Evolutionary conservation across 208 protist species (phyloP), one percentile per base, ranked within the genome.

Genomic region (Histomonas meleagridis): DNA sequence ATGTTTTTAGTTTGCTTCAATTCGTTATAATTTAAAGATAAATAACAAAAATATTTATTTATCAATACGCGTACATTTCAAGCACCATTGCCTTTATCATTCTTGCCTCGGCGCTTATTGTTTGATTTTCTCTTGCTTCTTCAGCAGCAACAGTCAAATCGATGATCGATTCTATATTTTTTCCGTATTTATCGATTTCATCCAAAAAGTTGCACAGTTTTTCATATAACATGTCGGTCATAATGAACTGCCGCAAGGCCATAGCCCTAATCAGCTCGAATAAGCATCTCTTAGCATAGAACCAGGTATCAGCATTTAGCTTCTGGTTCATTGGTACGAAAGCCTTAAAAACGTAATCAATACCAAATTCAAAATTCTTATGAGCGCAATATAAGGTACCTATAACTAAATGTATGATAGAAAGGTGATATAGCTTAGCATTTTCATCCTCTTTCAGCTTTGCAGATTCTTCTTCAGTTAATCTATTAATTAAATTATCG

Each of bases 241-340:
- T 92, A 1, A 97, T 95, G 10, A 97, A 96, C 96, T 98, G 98
- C 93, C 98, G 97, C 94, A 98, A 98, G 26, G 97, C 96, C 26
- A 99, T 92, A 90, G 96, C 95, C 95, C 98, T 97, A 5, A 96
- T 94, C 40, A 98, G 94, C 1, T 96, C 95, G 0, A 98, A 92
- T 86, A 99, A 97, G 92, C 97, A 98, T 28, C 96, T 95, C 53
- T 94, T 94, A 12, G 92, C 81, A 65, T 94, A 94, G 79, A 81
- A 94, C 93, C 93, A 94, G 4, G 93, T 94, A 78, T 94, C 93
- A 70, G 93, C 79, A 38, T 16, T 92, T 0, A 94, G 51, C 48
- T 78, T 94, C 38, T 93, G 18, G 28, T 90, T 43, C 51, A 92
- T 91, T 57, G 93, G 93, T 14, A 94, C 91, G 35, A 92, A 92